Conservation (phyloP, 225 moss, liverwort and hornwort genomes). For the Physcomitrellopsis africana region DNA sequence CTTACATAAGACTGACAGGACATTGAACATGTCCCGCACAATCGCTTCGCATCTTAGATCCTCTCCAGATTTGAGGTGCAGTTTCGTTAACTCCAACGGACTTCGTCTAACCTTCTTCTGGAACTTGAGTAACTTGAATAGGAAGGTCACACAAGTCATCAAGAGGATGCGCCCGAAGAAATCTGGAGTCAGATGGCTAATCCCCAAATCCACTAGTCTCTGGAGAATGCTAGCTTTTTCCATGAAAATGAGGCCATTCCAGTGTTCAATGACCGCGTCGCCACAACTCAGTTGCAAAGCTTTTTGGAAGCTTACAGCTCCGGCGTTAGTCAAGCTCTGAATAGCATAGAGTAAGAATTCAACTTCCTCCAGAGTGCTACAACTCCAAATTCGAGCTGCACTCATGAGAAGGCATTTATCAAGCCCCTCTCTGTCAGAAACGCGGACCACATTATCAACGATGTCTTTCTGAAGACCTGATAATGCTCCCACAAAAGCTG, state of each 20-base stretch:
- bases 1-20: conserved; percentile 34
- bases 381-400: conserved; percentile 38
- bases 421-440: conserved; percentile 21
- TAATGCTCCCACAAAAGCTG: conserved; percentile 32
- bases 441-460: conserved; percentile 22
- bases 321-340: conserved; percentile 27
- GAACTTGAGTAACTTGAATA: conserved; percentile 27
- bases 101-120: conserved; percentile 12
- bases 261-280: conserved; percentile 32
- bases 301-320: conserved; percentile 28
- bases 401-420: conserved; percentile 31
- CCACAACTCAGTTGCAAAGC: conserved; percentile 36
- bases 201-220: conserved; percentile 26
- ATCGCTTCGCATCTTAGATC: neutral
- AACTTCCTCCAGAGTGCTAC: conserved; percentile 28
- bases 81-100: neutral
- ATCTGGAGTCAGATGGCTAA: conserved; percentile 26
- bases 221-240: conserved; percentile 30
- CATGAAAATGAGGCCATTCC: conserved; percentile 28
- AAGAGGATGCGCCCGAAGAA: conserved; percentile 28
- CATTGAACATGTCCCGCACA: conserved; percentile 31
- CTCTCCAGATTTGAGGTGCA: conserved; percentile 21
- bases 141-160: conserved; percentile 34
- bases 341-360: conserved; percentile 28
- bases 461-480: conserved; percentile 27